Evolutionary conservation across 2,329 filamentous ascomycete genomes (phyloP), one percentile per base, ranked within the genome.

Genomic region (Penicillium sp.): DNA sequence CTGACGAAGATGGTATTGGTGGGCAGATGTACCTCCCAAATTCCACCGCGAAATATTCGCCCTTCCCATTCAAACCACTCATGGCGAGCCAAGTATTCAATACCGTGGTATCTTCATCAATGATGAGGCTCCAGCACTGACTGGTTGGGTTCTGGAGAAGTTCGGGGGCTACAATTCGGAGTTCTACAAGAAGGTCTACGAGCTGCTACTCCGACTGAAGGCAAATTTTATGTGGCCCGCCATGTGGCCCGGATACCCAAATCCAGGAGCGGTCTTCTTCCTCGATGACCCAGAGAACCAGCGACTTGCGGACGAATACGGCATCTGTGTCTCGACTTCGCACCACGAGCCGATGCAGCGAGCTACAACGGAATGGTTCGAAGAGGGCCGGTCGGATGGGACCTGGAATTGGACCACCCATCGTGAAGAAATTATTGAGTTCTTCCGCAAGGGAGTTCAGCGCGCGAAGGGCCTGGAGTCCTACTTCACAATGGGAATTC

Each of bases 151-250:
- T 6, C 76, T 80, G 29, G 74, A 72, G 26, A 65, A 74, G 15
- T 78, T 75, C 36, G 71, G 74, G n/a, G 70, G 74, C 0, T 76
- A 68, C 50, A 83, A 82, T 50, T 75, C 81, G n/a, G 78, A 82
- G 3, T 89, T 90, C 67, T 89, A 91, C 69, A 74, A 80, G 3
- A 80, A 82, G 17, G 82, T 91, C 17, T 90, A 89, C 55, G 88
- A 91, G 71, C 75, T 91, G 1, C 72, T 90, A 1, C 80, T 91
- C 5, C 80, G 88, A 6, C 77, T 88, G 23, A 80, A 84, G 30
- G 87, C 87, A 13, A 91, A 91, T 68, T 90, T 90, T 62, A 75
- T 91, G 43, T 91, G 88, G 88, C 88, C 88, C 0, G 81, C 86
- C 1, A 77, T 84, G 66, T 91, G 87, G 88, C 55, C 55, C 1